Evolutionary conservation across 345 rosid species (phyloP), one percentile per base, ranked within the genome.

Genomic region (Raphanus sativus): DNA sequence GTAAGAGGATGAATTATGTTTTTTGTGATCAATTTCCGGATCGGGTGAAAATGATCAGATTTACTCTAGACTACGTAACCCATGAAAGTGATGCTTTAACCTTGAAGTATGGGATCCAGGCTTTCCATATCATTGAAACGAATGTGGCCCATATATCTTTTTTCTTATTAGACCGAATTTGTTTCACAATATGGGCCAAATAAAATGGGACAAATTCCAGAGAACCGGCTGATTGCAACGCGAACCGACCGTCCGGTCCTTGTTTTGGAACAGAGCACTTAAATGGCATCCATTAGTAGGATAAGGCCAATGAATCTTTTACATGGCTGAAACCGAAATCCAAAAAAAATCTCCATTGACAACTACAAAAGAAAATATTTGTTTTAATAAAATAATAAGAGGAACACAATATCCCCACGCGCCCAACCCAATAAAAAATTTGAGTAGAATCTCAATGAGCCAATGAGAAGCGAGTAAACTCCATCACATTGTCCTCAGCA

Each of bases 401-500:
- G 28, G 12, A n/a, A 16, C 21, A 40, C 1, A 36, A 67, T 73
- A 78, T 78, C 70, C 30, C 0, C 74, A 67, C 69, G 42, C 70
- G 33, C 77, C 77, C 5, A 12, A 54, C 3, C 60, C 60, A 67
- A 11, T 5, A 12, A 42, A 52, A 60, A 73, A 79, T 73, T 6
- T 68, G 66, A 73, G 6, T 16, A 73, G 75, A 80, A 80, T 80
- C 82, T 80, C 2, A 75, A 75, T 59, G 75, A 70, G 48, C 83
- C 83, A 80, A 80, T 80, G 2, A 75, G 76, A 75, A 75, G 33
- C 9, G 34, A 80, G 67, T 1, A 75, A 69, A 75, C 36, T 75
- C 83, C 56, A 80, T 80, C 79, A 3, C 45, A 58, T 74, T 70
- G 79, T 80, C 75, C 73, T 32, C 10, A 70, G 58, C 42, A 34